These are phyloP conservation scores for Heliosperma pusillum DNA, from an alignment of 148 eudicot species.

Conservation along the genomic window DNA sequence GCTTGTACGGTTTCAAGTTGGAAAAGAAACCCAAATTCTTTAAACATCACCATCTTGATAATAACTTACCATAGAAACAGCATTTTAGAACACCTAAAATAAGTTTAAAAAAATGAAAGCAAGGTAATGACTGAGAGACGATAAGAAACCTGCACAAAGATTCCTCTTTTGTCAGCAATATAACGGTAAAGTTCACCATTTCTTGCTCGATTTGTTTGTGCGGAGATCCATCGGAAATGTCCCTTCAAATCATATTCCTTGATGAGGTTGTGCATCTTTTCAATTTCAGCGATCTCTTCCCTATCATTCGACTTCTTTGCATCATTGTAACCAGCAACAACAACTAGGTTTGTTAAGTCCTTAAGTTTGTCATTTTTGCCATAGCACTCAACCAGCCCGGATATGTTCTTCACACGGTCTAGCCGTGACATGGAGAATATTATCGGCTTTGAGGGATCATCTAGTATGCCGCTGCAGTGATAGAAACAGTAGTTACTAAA, in stretches of 20 bases:
- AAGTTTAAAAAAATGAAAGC: not conserved
- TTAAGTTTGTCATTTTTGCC: constrained; percentile 65
- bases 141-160: constrained; percentile 78
- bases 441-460: constrained; percentile 80
- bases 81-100: not conserved
- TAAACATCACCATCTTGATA: too few relatives aligned
- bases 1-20: too few relatives aligned
- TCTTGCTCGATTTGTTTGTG: constrained; percentile 81
- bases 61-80: too few relatives aligned
- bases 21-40: too few relatives aligned
- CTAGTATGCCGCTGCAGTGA: constrained; percentile 64
- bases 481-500: constrained; percentile 4
- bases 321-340: constrained; percentile 87
- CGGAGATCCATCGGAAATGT: constrained; percentile 72
- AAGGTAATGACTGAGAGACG: not conserved
- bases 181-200: constrained; percentile 97
- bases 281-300: constrained; percentile 87
- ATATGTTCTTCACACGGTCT: constrained; percentile 85
- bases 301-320: constrained; percentile 81
- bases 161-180: constrained; percentile 82
- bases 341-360: constrained; percentile 67
- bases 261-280: constrained; percentile 86
- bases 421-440: constrained; percentile 98
- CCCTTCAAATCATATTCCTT: constrained; percentile 68
- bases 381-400: constrained; percentile 91